Evolutionary conservation across 768 basidiomycete genomes (phyloP).

Genomic region (Naganishia onofrii): DNA sequence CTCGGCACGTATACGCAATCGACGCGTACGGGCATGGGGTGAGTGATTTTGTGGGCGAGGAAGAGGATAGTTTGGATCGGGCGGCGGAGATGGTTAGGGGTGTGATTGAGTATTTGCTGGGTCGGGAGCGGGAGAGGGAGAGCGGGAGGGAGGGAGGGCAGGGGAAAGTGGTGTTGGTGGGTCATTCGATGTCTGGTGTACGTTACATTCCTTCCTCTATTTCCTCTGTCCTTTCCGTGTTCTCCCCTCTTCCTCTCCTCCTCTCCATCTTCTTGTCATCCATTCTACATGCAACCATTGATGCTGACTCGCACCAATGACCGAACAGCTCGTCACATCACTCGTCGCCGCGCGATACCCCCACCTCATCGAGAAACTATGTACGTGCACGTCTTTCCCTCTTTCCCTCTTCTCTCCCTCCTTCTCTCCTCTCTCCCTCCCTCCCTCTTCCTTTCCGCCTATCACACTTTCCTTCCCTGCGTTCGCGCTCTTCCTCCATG

Average conservation of each 20-base stretch:
- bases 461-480: too few species aligned
- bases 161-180: constrained; percentile 12
- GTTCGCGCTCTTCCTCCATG: too few species aligned
- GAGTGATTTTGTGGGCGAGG: neutral
- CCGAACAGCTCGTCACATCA: constrained; percentile 18
- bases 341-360: constrained; percentile 8
- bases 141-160: neutral
- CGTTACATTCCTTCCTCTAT: too few species aligned
- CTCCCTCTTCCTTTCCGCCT: too few species aligned
- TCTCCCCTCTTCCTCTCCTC: neutral
- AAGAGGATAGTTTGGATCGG: constrained; percentile 1
- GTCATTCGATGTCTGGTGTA: constrained; percentile 31
- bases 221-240: neutral
- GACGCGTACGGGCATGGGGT: constrained; percentile 29
- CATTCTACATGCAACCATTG: neutral
- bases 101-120: constrained; percentile 15
- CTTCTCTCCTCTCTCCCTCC: too few species aligned
- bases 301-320: too few species aligned
- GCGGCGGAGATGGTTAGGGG: constrained; percentile 13
- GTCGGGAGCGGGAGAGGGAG: neutral
- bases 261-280: neutral
- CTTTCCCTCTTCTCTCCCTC: too few species aligned
- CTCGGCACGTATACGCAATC: constrained; percentile 11
- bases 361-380: constrained; percentile 21
- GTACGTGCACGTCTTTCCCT: neutral